Conservation (phyloP, 768 basidiomycete species). For the Sarcomyxa edulis region DNA sequence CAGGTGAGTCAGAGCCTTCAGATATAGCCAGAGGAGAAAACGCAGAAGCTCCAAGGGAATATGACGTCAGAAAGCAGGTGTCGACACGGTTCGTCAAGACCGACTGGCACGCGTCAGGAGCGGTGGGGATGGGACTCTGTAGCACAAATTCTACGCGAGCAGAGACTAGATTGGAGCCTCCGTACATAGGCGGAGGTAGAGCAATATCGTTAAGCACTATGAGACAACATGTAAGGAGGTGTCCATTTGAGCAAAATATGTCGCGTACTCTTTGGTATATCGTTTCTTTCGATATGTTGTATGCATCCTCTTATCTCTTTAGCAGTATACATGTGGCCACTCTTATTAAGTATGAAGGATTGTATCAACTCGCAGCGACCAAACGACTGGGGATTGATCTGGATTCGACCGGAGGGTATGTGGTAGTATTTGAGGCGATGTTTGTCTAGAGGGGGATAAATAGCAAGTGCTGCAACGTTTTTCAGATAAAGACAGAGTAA, state of each 20-base stretch:
- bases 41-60: too few relatives aligned
- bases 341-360: not conserved
- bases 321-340: not conserved
- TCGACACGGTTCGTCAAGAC: too few relatives aligned
- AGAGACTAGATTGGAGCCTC: not conserved
- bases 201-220: not conserved
- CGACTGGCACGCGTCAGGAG: too few relatives aligned
- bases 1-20: too few relatives aligned
- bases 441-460: not conserved
- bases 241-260: not conserved
- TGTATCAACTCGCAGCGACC: not conserved
- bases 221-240: not conserved
- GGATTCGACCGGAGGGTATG: not conserved
- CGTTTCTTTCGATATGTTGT: not conserved
- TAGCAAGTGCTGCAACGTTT: not conserved
- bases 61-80: too few relatives aligned
- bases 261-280: not conserved
- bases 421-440: not conserved
- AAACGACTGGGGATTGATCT: not conserved
- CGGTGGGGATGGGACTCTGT: not conserved
- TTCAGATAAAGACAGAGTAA: not conserved
- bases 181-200: not conserved
- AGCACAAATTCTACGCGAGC: not conserved
- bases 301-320: not conserved
- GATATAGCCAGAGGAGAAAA: too few relatives aligned